Evolutionary conservation across 116 monocot genomes (phyloP).

Genomic region (Trichopus zeylanicus): DNA sequence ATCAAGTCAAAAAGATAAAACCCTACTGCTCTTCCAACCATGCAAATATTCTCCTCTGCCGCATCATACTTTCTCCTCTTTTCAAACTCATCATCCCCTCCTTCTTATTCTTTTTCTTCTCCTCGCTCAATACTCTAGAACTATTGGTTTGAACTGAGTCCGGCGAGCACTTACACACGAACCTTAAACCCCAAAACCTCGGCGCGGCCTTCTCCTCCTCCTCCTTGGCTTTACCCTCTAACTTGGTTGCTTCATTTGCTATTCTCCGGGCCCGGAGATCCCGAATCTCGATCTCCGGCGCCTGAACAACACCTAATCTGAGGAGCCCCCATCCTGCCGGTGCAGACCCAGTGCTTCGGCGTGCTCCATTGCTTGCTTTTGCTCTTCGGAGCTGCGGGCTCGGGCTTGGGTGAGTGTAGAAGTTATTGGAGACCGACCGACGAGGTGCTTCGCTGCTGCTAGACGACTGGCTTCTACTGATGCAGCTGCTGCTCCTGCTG

Average conservation of each 20-base stretch:
- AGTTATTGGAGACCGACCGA: conserved; percentile 23
- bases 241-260: no score
- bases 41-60: conserved; percentile 30
- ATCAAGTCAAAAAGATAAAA: background rate
- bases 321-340: conserved; percentile 25
- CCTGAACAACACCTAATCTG: conserved; percentile 37
- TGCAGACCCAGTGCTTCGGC: conserved; percentile 26
- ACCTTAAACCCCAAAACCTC: conserved; percentile 7
- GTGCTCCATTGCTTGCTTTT: background rate
- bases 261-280: conserved; percentile 4
- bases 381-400: conserved; percentile 31
- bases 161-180: conserved; percentile 43
- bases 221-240: no score
- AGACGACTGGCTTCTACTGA: conserved; percentile 38
- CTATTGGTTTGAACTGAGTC: conserved; percentile 6
- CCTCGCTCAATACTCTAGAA: background rate
- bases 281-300: conserved; percentile 42
- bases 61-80: conserved; percentile 7
- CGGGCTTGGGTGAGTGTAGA: conserved; percentile 64
- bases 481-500: conserved; percentile 38
- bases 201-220: conserved; percentile 7
- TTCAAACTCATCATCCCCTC: conserved; percentile 6
- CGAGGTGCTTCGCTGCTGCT: conserved; percentile 4
- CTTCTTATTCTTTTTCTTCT: conserved; percentile 5
- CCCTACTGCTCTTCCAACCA: conserved; percentile 70